Evolutionary conservation across 2,329 filamentous ascomycete genomes (phyloP).

Genomic region (Orbilia blumenaviensis): DNA sequence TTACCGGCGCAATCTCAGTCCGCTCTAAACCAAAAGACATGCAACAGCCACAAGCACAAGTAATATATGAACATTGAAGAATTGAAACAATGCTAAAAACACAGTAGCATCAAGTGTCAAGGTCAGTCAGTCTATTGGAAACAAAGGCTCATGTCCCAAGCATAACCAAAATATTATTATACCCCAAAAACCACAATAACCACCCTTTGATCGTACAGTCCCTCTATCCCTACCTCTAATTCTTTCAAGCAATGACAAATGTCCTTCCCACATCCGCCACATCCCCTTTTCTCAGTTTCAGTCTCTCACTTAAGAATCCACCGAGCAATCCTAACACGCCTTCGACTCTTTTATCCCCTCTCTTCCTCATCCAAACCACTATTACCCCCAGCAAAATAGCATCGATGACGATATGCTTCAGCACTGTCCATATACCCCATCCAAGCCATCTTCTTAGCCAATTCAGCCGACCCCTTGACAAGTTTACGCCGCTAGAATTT

Average conservation of each 20-base stretch:
- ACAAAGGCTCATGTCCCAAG: not conserved
- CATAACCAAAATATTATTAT: not conserved
- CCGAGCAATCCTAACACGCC: conserved; percentile 58
- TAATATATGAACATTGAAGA: conserved; percentile 7
- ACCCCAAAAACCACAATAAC: not conserved
- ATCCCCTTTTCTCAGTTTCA: conserved; percentile 20
- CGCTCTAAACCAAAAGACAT: not conserved
- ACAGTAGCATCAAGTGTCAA: conserved; percentile 3
- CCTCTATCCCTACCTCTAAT: not conserved
- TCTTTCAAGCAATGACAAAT: conserved; percentile 35
- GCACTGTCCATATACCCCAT: conserved; percentile 74
- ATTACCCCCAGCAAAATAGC: conserved; percentile 72
- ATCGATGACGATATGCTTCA: conserved; percentile 80
- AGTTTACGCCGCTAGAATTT: conserved; percentile 73
- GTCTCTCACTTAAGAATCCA: conserved; percentile 38
- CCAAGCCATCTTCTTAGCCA: conserved; percentile 74
- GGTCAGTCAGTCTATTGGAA: conserved; percentile 17
- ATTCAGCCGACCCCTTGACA: conserved; percentile 68
- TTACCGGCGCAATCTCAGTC: not conserved
- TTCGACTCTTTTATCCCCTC: conserved; percentile 76
- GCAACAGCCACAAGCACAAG: not conserved
- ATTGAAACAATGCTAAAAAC: not conserved
- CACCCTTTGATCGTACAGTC: conserved; percentile 37
- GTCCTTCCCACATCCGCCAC: conserved; percentile 25
- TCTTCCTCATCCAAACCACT: conserved; percentile 75